Percentiles rank a stretch among this genome's conserved stretches.
Evolutionary conservation across 352 stramenopile species (phyloP).

Genomic region (Pythium dissimile): DNA sequence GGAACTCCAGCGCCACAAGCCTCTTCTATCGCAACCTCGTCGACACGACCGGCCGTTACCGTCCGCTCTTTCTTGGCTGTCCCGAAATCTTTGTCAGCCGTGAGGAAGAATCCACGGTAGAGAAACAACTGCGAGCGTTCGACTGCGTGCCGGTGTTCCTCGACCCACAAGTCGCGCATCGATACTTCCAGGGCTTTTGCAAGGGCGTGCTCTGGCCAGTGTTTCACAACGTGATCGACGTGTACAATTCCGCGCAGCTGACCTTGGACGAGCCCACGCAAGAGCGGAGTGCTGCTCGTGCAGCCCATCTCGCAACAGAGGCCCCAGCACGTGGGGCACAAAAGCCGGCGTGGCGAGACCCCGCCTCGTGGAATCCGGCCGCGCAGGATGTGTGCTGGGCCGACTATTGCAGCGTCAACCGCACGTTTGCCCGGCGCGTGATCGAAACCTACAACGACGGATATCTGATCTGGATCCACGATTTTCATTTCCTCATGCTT

Average conservation of each 20-base stretch:
- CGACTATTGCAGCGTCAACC: slow-evolving; percentile 80
- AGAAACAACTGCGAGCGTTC: slow-evolving; percentile 81
- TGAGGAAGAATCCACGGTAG: slow-evolving; percentile 55
- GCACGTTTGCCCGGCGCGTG: slow-evolving; percentile 29
- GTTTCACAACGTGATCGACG: slow-evolving; percentile 96
- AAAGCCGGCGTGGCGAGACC: slow-evolving; percentile 42
- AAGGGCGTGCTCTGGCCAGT: slow-evolving; percentile 98
- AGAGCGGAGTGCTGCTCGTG: background rate
- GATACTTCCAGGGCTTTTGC: slow-evolving; percentile 93
- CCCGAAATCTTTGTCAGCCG: slow-evolving; percentile 68
- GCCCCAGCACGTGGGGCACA: background rate
- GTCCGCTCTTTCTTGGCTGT: slow-evolving; percentile 67
- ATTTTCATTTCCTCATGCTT: slow-evolving; percentile 97
- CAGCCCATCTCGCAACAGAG: background rate
- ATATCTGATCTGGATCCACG: slow-evolving; percentile 96
- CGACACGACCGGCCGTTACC: slow-evolving; percentile 40
- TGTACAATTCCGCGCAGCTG: slow-evolving; percentile 89
- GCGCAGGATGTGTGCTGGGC: slow-evolving; percentile 74
- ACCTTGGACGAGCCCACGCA: slow-evolving; percentile 40
- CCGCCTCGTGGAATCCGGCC: slow-evolving; percentile 74
- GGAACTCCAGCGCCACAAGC: slow-evolving; percentile 66
- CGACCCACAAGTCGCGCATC: slow-evolving; percentile 77
- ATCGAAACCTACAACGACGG: slow-evolving; percentile 77
- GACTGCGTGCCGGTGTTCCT: slow-evolving; percentile 96
- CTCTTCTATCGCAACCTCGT: slow-evolving; percentile 81